Percentiles rank a stretch among this genome's conserved stretches.
These are phyloP conservation scores for Huiozyma sinensis DNA, from an alignment of 805 yeast species.

Conservation along the genomic window DNA sequence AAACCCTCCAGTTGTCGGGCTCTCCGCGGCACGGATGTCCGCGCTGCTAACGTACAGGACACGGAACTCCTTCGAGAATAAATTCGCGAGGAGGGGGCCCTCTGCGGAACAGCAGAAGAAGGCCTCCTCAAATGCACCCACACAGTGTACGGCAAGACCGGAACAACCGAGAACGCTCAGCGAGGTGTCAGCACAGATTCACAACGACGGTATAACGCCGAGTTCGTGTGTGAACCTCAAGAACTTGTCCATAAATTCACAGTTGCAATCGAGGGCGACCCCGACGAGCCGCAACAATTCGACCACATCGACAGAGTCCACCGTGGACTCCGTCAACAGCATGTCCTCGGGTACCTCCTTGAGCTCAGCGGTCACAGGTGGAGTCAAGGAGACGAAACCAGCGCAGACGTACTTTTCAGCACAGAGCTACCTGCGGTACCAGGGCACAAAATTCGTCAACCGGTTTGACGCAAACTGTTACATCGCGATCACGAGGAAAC, in stretches of 20 bases:
- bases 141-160: not conserved
- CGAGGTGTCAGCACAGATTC: constrained; percentile 74
- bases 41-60: constrained; percentile 89
- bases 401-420: constrained; percentile 74
- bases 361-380: constrained; percentile 13
- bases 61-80: constrained; percentile 78
- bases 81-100: constrained; percentile 81
- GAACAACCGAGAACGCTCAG: constrained; percentile 34
- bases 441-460: constrained; percentile 79
- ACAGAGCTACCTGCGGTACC: constrained; percentile 88
- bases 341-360: constrained; percentile 25
- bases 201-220: constrained; percentile 67
- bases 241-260: not conserved
- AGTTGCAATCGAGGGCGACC: constrained; percentile 1
- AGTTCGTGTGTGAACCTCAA: constrained; percentile 1
- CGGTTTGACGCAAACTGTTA: constrained; percentile 96
- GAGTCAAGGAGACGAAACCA: constrained; percentile 20
- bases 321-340: constrained; percentile 20
- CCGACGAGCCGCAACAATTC: constrained; percentile 3
- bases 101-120: constrained; percentile 29
- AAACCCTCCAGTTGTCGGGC: constrained; percentile 78
- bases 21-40: constrained; percentile 96
- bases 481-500: constrained; percentile 82
- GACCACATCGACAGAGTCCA: constrained; percentile 10
- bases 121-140: constrained; percentile 4